phyloP scores from a whole-genome alignment of 768 basidiomycete species.

The Hericium rajendrae region DNA sequence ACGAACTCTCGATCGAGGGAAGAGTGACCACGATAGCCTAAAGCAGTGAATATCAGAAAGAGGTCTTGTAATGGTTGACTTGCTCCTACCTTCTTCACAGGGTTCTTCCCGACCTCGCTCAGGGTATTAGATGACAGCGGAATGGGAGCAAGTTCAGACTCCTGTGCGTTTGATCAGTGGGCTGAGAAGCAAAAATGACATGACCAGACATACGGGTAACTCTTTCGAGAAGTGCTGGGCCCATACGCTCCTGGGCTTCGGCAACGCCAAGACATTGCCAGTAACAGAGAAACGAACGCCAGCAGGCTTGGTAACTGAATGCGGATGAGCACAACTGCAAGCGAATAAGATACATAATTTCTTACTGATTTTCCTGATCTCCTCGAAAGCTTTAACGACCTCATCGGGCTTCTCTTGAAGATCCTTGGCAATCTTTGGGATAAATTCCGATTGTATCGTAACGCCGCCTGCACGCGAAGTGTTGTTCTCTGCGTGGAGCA shows the following conservation, averaged over 20 bases:
- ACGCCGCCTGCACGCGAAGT: constrained; percentile 61
- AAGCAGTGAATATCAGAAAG: constrained; percentile 2
- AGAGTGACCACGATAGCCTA: constrained; percentile 82
- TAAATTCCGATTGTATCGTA: constrained; percentile 66
- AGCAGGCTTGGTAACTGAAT: constrained; percentile 69
- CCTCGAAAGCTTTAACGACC: constrained; percentile 67
- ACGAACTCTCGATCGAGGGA: constrained; percentile 92
- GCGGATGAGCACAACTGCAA: background rate
- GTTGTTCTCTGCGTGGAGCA: constrained; percentile 60
- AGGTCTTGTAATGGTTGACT: background rate
- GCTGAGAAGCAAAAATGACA: background rate
- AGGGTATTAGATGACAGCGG: constrained; percentile 60
- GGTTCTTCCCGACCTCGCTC: constrained; percentile 63
- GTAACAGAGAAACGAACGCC: constrained; percentile 83
- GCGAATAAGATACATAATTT: constrained; percentile 8
- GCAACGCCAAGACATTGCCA: constrained; percentile 70
- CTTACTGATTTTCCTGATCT: constrained; percentile 61
- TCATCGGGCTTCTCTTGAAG: constrained; percentile 64
- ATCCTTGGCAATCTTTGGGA: constrained; percentile 62
- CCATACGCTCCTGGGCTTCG: constrained; percentile 68
- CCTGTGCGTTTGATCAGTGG: constrained; percentile 23
- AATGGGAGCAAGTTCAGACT: constrained; percentile 51
- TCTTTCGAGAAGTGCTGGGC: constrained; percentile 52
- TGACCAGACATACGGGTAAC: constrained; percentile 40
- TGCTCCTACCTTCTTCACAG: constrained; percentile 52